A percentile compares a stretch with the other conserved stretches of the same genome.
Evolutionary conservation across 768 basidiomycete genomes (phyloP).

Genomic region (Boletus huronensis): DNA sequence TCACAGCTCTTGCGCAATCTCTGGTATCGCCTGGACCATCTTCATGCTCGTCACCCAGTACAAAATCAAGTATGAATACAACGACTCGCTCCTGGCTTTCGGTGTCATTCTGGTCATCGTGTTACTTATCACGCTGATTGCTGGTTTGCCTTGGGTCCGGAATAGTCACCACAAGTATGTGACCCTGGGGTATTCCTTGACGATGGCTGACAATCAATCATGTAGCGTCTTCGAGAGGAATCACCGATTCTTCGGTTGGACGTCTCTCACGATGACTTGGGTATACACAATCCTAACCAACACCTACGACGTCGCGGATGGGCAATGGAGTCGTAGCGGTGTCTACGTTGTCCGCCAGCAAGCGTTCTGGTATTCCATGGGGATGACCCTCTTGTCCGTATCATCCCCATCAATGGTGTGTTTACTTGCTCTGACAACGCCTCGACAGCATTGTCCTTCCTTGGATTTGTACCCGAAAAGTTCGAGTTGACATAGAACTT

Average conservation of each 20-base stretch:
- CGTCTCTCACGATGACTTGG: slow-evolving; percentile 56
- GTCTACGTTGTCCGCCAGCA: slow-evolving; percentile 59
- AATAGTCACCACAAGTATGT: slow-evolving; percentile 78
- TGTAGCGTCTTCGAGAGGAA: slow-evolving; percentile 73
- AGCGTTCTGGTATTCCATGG: slow-evolving; percentile 72
- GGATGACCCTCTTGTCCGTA: slow-evolving; percentile 70
- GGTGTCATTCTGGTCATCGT: slow-evolving; percentile 57
- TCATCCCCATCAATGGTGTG: not conserved
- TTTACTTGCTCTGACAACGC: not conserved
- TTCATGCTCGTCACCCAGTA: slow-evolving; percentile 59
- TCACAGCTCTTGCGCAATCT: slow-evolving; percentile 71
- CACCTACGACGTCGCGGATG: slow-evolving; percentile 53
- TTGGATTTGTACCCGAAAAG: slow-evolving; percentile 74
- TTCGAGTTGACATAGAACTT: slow-evolving; percentile 69
- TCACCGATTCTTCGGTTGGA: slow-evolving; percentile 79
- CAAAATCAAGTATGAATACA: slow-evolving; percentile 44
- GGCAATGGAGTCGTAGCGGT: slow-evolving; percentile 56
- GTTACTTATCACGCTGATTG: slow-evolving; percentile 55
- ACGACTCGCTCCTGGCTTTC: slow-evolving; percentile 55
- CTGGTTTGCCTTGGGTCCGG: slow-evolving; percentile 77
- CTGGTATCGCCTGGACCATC: slow-evolving; percentile 67
- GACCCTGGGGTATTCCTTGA: not conserved
- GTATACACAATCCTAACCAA: slow-evolving; percentile 65
- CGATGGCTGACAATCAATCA: not conserved
- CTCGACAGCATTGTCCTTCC: slow-evolving; percentile 59